Percentiles rank a stretch among this genome's conserved stretches.
Evolutionary conservation across 2,329 filamentous ascomycete genomes (phyloP).

Genomic region (Lecanicillium sp.): DNA sequence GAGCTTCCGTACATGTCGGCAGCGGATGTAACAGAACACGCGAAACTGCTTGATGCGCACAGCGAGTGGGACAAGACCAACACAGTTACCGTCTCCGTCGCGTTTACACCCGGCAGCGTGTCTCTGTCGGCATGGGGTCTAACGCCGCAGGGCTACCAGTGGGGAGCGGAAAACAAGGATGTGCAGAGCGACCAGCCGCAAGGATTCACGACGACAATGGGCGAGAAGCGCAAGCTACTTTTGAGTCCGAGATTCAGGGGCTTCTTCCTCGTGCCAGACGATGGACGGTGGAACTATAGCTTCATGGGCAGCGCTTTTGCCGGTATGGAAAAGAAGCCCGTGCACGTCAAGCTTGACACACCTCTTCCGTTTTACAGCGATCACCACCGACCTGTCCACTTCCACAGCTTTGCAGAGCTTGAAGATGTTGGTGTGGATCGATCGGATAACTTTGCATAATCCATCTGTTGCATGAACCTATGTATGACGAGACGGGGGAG

Average conservation of each 20-base stretch:
- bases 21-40: conserved; percentile 87
- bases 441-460: conserved; percentile 83
- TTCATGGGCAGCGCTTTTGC: conserved; percentile 92
- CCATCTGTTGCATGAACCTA: background rate
- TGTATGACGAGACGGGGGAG: background rate
- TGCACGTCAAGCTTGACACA: conserved; percentile 90
- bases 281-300: conserved; percentile 91
- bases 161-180: conserved; percentile 95
- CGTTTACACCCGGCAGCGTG: conserved; percentile 93
- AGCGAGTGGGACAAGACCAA: conserved; percentile 60
- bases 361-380: conserved; percentile 87
- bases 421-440: conserved; percentile 96
- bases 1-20: conserved; percentile 96
- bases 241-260: conserved; percentile 90
- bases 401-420: conserved; percentile 93
- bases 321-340: conserved; percentile 78
- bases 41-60: conserved; percentile 80
- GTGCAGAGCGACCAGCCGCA: conserved; percentile 85
- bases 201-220: conserved; percentile 86
- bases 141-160: conserved; percentile 87
- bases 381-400: conserved; percentile 85
- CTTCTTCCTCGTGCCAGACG: conserved; percentile 92
- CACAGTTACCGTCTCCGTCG: conserved; percentile 89
- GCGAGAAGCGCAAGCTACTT: conserved; percentile 89
- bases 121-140: conserved; percentile 90